phyloP scores from a whole-genome alignment of 2,329 filamentous ascomycete genomes.

The Epichloe gansuensis region DNA sequence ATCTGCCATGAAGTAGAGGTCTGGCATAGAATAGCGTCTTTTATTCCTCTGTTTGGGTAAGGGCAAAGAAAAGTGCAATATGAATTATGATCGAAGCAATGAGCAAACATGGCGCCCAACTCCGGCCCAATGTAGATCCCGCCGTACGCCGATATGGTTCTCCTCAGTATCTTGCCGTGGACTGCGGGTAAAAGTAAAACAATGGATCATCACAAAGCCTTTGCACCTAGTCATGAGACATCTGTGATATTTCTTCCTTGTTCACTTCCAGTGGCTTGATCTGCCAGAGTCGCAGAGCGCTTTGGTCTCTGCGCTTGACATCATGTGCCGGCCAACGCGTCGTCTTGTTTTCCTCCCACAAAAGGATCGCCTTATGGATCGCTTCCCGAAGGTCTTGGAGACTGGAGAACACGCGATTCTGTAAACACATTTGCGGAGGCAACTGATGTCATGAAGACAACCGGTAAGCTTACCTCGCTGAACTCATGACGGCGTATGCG shows the following conservation, averaged over 20 bases:
- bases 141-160: background rate
- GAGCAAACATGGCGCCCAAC: background rate
- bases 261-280: constrained; percentile 20
- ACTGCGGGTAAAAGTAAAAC: background rate
- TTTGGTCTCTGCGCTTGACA: constrained; percentile 5
- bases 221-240: constrained; percentile 26
- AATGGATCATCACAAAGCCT: constrained; percentile 8
- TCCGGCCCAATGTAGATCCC: background rate
- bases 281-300: constrained; percentile 22
- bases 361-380: constrained; percentile 24
- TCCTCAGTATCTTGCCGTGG: background rate
- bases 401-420: constrained; percentile 9
- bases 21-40: background rate
- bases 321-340: constrained; percentile 22
- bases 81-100: background rate
- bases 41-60: background rate
- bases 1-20: constrained; percentile 17
- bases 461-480: constrained; percentile 40
- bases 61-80: background rate
- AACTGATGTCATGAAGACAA: background rate
- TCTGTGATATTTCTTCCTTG: constrained; percentile 24
- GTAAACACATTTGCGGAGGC: background rate
- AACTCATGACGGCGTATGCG: constrained; percentile 65
- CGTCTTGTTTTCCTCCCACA: constrained; percentile 23
- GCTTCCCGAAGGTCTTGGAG: constrained; percentile 22